Evolutionary conservation across 73 alveolate genomes (phyloP).

Genomic region (Halteria grandinella): DNA sequence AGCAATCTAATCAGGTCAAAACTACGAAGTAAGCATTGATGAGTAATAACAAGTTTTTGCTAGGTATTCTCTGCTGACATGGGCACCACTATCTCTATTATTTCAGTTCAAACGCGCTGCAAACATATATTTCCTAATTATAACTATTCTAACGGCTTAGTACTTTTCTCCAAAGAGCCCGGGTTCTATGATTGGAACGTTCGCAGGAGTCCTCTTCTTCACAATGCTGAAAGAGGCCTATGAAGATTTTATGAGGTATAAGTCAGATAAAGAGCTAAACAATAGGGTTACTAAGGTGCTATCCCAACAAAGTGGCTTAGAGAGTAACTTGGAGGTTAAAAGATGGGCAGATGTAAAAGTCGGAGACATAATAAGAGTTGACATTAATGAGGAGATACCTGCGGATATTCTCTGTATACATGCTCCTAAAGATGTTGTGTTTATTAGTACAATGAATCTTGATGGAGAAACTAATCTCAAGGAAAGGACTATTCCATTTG

Average conservation of each 20-base stretch:
- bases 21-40: slow-evolving; percentile 49
- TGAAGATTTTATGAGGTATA: slow-evolving; percentile 78
- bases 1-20: slow-evolving; percentile 54
- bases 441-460: slow-evolving; percentile 83
- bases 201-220: slow-evolving; percentile 84
- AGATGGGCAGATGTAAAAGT: slow-evolving; percentile 64
- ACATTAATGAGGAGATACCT: slow-evolving; percentile 78
- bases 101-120: slow-evolving; percentile 83
- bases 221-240: slow-evolving; percentile 97
- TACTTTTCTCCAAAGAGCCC: slow-evolving; percentile 93
- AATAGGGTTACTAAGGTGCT: slow-evolving; percentile 42
- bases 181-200: slow-evolving; percentile 92
- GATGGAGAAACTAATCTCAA: slow-evolving; percentile 80
- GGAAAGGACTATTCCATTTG: slow-evolving; percentile 11
- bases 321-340: slow-evolving; percentile 60
- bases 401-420: slow-evolving; percentile 81
- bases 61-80: slow-evolving; percentile 71
- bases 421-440: slow-evolving; percentile 66
- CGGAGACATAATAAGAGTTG: slow-evolving; percentile 64
- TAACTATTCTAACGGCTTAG: slow-evolving; percentile 85
- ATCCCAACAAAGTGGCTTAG: slow-evolving; percentile 2
- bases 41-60: background rate
- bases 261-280: slow-evolving; percentile 71
- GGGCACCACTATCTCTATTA: slow-evolving; percentile 79
- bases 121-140: slow-evolving; percentile 77